A percentile compares a stretch with the other conserved stretches of the same genome.
phyloP scores from a whole-genome alignment of 768 basidiomycete genomes.

The Paxillus involutus region DNA sequence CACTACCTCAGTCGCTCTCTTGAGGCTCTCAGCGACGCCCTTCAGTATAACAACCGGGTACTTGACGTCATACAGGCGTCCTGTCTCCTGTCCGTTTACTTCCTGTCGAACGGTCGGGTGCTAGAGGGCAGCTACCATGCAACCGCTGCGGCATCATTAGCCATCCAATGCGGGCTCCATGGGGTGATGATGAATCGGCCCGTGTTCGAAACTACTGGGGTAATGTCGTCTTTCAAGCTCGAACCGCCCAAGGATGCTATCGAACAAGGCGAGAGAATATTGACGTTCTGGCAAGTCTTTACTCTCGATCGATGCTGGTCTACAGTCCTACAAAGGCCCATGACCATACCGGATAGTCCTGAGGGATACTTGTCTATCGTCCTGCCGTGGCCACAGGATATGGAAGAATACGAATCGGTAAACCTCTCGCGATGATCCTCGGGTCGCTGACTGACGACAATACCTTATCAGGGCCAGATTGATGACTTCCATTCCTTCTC shows the following conservation, averaged over 20 bases:
- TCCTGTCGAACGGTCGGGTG: slow-evolving; percentile 71
- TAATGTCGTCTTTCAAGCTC: slow-evolving; percentile 41
- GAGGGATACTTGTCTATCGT: slow-evolving; percentile 58
- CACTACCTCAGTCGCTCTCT: slow-evolving; percentile 68
- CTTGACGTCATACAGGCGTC: slow-evolving; percentile 77
- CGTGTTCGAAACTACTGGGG: slow-evolving; percentile 35
- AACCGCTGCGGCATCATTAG: slow-evolving; percentile 70
- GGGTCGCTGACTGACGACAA: slow-evolving; percentile 12
- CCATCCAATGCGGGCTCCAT: slow-evolving; percentile 73
- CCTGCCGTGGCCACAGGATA: slow-evolving; percentile 76
- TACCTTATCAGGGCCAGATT: slow-evolving; percentile 53
- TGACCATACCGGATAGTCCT: slow-evolving; percentile 62
- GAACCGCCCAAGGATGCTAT: slow-evolving; percentile 58
- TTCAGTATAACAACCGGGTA: slow-evolving; percentile 52
- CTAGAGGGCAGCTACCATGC: slow-evolving; percentile 80
- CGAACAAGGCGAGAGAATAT: slow-evolving; percentile 68
- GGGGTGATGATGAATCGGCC: slow-evolving; percentile 34
- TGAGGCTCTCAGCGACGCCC: slow-evolving; percentile 60
- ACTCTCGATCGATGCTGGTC: slow-evolving; percentile 83
- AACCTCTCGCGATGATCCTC: slow-evolving; percentile 23
- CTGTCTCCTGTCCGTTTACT: slow-evolving; percentile 74
- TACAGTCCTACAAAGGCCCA: slow-evolving; percentile 65
- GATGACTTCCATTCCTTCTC: slow-evolving; percentile 51
- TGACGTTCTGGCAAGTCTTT: slow-evolving; percentile 84
- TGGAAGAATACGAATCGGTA: slow-evolving; percentile 72